Percentiles rank a stretch among this genome's conserved stretches.
Conservation (phyloP, 1,284 basidiomycete genomes). For the Melampsora americana region DNA sequence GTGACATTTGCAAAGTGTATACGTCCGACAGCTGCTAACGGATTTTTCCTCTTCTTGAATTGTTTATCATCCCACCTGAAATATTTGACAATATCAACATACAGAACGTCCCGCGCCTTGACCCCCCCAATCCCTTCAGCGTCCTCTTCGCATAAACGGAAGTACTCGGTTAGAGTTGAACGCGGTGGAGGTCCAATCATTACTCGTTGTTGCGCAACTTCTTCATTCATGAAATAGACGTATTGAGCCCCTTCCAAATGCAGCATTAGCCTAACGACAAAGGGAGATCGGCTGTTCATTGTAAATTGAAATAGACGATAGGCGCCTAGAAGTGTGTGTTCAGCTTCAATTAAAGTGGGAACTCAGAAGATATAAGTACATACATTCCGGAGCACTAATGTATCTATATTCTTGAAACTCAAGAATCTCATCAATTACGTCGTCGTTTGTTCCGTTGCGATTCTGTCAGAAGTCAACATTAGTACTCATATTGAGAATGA, state of each 20-base stretch:
- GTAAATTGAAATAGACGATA: slow-evolving; percentile 4
- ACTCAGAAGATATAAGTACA: too few relatives aligned
- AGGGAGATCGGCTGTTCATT: background rate
- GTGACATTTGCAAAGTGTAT: too few relatives aligned
- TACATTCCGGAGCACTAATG: slow-evolving; percentile 9
- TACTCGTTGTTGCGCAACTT: background rate
- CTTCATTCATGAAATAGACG: background rate
- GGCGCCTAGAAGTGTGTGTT: background rate
- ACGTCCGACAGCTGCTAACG: too few relatives aligned
- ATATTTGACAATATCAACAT: background rate
- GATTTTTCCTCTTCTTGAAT: too few relatives aligned
- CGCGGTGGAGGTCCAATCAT: background rate
- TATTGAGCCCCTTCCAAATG: background rate
- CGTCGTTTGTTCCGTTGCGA: too few relatives aligned
- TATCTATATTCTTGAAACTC: background rate
- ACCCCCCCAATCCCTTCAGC: background rate
- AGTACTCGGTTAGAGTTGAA: background rate
- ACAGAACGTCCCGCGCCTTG: background rate
- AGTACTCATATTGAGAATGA: accelerated
- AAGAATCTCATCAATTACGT: background rate
- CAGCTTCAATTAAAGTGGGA: background rate
- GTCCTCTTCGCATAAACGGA: background rate
- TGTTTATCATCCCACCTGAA: too few relatives aligned
- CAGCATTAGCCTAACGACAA: background rate
- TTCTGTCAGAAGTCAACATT: too few relatives aligned